Evolutionary conservation across 345 rosid species (phyloP), one percentile per base, ranked within the genome.

Genomic region (Murraya paniculata): DNA sequence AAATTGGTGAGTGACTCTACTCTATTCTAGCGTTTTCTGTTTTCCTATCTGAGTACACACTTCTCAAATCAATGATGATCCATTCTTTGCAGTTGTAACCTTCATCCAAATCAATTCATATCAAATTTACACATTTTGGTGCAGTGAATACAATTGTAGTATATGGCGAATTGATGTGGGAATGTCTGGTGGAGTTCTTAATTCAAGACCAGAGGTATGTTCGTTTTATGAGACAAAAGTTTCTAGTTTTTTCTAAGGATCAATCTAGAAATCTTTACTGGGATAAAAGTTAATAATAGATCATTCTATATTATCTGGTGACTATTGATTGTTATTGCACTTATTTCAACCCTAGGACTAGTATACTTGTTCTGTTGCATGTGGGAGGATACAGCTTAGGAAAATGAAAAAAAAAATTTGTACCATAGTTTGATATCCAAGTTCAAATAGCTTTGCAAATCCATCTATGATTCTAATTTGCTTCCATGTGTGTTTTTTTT

Each of bases 101-200:
- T 72, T 7, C 36, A 33, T 65, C 45, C 10, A 33, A 8, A 14
- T 10, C n/a, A 4, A 62, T 9, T 36, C 27, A 9, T 30, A 59
- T 21, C 22, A 60, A 22, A 58, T 11, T 18, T 33, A 35, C 19
- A 28, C 13, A 60, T 72, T 76, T 65, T 16, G 7, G 39, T 78
- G 81, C 90, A 95, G 99, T 84, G 86, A 92, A 78, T 95, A 91
- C 75, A 84, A 89, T 78, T 88, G 98, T 73, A 87, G 92, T 73
- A 87, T 95, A 82, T 95, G 99, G 99, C 83, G 96, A 27, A 64
- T 95, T 68, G 98, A 95, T 81, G 99, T 95, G 7, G 99, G 99
- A 81, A 95, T 95, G 99, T 95, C 99, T 35, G 88, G 94, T 80
- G 98, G 99, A 74, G 94, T 95, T 84, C 90, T 93, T 69, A 84